Base-by-base conservation (phyloP, 1,284 basidiomycete genomes). In the Peniophora sp. region DNA sequence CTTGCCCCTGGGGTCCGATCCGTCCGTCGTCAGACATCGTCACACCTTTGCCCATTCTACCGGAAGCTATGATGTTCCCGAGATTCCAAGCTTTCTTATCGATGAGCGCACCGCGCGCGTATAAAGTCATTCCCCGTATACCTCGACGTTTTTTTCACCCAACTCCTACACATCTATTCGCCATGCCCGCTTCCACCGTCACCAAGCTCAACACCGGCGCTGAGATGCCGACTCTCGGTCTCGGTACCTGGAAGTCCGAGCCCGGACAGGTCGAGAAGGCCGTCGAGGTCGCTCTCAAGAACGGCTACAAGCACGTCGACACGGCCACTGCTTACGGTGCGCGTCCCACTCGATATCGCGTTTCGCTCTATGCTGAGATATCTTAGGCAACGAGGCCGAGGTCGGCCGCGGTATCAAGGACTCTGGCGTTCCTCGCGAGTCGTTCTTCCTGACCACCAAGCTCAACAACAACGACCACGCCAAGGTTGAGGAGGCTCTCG, bases 211-310 rank as follows among this genome's bases (percentile, higher is more conserved):
- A 88, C 73, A 88, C 81, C 32, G 86, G 87, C 39, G 78, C 76
- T 51, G 68, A 75, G 58, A 88, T 90, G 74, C 86, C 87, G 60
- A 79, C 79, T 18, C 68, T 90, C 49, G 89, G 90, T 47, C 78
- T 92, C 50, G 88, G 81, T n/a, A 91, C 89, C 27, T 92, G 88
- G 88, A 83, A 86, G 62, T 84, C 85, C 23, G 60, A 74, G 53
- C 81, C 88, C 10, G 80, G 79, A 15, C 68, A 64, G 20, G 82
- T 83, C 48, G 80, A 79, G 60, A 69, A 72, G 49, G 88, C 88
- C 23, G 89, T 92, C 52, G 77, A 83, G 60, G 73, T 74, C 57
- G 89, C 89, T 0, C 69, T 92, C 57, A 82, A 76, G 62, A 70
- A 72, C 43, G 90, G 89, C 6, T 92, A 92, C 72, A 76, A 69